Evolutionary conservation across 768 basidiomycete species (phyloP).

Genomic region (Strobilomyces echinocephalus): DNA sequence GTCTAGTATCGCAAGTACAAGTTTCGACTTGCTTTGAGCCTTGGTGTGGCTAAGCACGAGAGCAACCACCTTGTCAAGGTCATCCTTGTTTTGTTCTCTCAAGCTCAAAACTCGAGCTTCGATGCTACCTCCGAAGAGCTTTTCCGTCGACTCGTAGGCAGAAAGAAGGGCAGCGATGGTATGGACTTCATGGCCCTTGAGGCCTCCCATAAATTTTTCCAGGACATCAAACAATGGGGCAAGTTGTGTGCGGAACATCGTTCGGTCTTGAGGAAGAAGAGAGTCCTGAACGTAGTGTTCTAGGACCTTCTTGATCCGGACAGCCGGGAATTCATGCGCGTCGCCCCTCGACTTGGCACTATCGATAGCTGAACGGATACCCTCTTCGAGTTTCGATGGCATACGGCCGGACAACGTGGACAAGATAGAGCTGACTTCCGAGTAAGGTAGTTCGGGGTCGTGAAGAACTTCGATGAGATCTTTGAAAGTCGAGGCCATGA

Average conservation of each 20-base stretch:
- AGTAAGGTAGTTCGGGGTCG: constrained; percentile 83
- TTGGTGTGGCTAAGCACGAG: constrained; percentile 95
- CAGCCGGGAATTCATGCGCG: constrained; percentile 84
- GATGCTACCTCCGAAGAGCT: constrained; percentile 89
- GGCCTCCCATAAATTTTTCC: constrained; percentile 73
- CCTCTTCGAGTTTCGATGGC: constrained; percentile 86
- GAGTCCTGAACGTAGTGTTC: constrained; percentile 82
- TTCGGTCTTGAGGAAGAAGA: constrained; percentile 72
- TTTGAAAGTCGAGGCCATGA: constrained; percentile 83
- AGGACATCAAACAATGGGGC: constrained; percentile 67
- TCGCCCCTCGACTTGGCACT: constrained; percentile 66
- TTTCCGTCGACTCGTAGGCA: constrained; percentile 82
- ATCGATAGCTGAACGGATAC: constrained; percentile 75
- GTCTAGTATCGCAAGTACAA: constrained; percentile 82
- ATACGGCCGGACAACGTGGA: constrained; percentile 90
- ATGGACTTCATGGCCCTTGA: constrained; percentile 82
- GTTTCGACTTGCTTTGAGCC: constrained; percentile 86
- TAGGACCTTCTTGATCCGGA: constrained; percentile 78
- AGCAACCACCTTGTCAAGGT: constrained; percentile 81
- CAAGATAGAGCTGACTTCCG: constrained; percentile 77
- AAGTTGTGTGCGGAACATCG: constrained; percentile 74
- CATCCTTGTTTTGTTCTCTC: constrained; percentile 88
- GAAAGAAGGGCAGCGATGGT: constrained; percentile 73
- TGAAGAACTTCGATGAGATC: constrained; percentile 79
- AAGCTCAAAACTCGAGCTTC: constrained; percentile 88